These are phyloP conservation scores for Ustilago hordei DNA, from an alignment of 1,284 basidiomycete genomes.

Conservation along the genomic window DNA sequence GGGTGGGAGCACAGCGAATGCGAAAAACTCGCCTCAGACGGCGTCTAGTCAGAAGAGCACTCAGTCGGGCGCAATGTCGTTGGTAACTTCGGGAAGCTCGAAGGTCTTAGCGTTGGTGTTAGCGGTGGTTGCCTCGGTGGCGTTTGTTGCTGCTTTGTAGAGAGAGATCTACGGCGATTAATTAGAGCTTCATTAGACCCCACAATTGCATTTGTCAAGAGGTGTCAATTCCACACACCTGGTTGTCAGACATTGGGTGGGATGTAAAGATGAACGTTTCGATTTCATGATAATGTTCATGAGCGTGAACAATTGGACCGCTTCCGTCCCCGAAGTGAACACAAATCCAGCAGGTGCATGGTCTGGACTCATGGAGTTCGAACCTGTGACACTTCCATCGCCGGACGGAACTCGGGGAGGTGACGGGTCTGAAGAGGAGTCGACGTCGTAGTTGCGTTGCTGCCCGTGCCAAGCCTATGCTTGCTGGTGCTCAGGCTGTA, in stretches of 20 bases:
- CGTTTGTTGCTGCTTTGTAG: constrained; percentile 27
- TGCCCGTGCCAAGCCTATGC: background rate
- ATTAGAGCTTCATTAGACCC: background rate
- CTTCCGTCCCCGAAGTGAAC: too few species aligned
- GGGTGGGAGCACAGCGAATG: constrained; percentile 50
- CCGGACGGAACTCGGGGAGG: background rate
- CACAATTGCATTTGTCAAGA: background rate
- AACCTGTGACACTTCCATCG: background rate
- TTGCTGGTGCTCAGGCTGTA: too few species aligned
- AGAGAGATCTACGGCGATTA: background rate
- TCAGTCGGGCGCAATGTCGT: constrained; percentile 2
- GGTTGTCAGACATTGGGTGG: constrained; percentile 1
- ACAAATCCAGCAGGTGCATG: background rate
- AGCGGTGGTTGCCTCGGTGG: constrained; percentile 12
- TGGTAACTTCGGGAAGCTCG: background rate
- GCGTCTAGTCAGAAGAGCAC: constrained; percentile 12
- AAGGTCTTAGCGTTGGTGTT: constrained; percentile 7
- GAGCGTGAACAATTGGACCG: too few species aligned
- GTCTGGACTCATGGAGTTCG: background rate
- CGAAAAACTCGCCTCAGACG: constrained; percentile 36
- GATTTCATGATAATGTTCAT: background rate
- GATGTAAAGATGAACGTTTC: background rate
- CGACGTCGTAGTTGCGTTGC: background rate
- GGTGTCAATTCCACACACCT: background rate
- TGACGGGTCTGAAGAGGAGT: background rate